Evolutionary conservation across 345 rosid genomes (phyloP), one percentile per base, ranked within the genome.

Genomic region (Camelina hispida): DNA sequence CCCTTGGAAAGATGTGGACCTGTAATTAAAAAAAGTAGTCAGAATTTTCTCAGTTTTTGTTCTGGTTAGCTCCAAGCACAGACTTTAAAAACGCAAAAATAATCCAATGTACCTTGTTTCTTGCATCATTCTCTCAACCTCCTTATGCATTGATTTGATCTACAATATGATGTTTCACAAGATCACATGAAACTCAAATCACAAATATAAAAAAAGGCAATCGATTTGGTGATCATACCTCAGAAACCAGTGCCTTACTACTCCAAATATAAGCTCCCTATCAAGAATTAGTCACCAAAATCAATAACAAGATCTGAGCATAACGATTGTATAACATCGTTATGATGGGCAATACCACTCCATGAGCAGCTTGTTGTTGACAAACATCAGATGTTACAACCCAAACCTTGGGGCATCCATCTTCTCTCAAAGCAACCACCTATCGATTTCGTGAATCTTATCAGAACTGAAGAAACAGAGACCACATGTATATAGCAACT

Each of bases 251-350:
- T 46, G 96, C 96, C 85, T 88, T 94, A 81, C 82, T 81, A 81
- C 97, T 94, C 98, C 98, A 94, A 30, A 94, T 56, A 81, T 83
- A 94, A 77, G 97, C 97, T 78, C 98, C 98, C 98, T 94, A 73
- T 15, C 68, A 68, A 78, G 58, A 77, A 54, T 13, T 13, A 80
- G 35, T 48, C 40, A 35, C 52, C 76, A 30, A 77, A 64, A 6
- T 77, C 48, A 72, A 55, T 5, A 68, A 58, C 51, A 60, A 42
- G 73, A 66, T 1, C 22, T 52, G 44, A 68, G 25, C 55, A 61
- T n/a, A 44, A 69, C 4, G 12, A 40, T 62, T 2, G 40, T 6
- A 22, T 30, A 58, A 60, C 62, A 61, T 62, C 0, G 25, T 51
- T 28, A 62, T 61, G 40, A 17, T 30, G 23, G 16, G 16, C 52